Conservation (phyloP, 768 basidiomycete genomes). For the Termitomyces sp. region DNA sequence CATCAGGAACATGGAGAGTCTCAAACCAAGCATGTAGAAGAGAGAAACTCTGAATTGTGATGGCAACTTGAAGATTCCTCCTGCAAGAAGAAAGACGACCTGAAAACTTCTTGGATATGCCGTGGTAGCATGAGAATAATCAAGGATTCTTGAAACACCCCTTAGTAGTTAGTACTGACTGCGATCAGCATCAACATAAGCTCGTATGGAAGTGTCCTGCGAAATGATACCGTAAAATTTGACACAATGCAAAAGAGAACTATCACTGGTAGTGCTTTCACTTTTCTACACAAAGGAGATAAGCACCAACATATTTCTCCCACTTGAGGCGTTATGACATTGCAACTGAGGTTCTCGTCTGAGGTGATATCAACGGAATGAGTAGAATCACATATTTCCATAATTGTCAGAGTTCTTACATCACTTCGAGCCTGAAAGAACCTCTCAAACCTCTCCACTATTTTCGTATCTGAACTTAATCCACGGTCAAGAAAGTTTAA, state of each 20-base stretch:
- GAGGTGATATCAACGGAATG: not conserved
- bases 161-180: not conserved
- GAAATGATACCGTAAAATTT: not conserved
- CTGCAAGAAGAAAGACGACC: not conserved
- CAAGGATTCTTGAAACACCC: not conserved
- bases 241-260: no score
- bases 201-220: no score
- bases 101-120: not conserved
- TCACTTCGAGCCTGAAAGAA: not conserved
- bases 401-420: not conserved
- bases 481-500: no score
- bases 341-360: no score
- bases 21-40: not conserved
- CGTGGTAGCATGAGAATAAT: not conserved
- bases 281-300: not conserved
- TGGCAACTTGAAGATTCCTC: not conserved
- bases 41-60: not conserved
- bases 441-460: not conserved
- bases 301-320: not conserved
- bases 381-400: not conserved
- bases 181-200: not conserved
- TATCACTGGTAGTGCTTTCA: not conserved
- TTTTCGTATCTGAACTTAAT: not conserved
- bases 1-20: not conserved
- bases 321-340: not conserved